These are phyloP conservation scores for Flaveria bidentis DNA, from an alignment of 129 eudicot genomes.

Conservation along the genomic window DNA sequence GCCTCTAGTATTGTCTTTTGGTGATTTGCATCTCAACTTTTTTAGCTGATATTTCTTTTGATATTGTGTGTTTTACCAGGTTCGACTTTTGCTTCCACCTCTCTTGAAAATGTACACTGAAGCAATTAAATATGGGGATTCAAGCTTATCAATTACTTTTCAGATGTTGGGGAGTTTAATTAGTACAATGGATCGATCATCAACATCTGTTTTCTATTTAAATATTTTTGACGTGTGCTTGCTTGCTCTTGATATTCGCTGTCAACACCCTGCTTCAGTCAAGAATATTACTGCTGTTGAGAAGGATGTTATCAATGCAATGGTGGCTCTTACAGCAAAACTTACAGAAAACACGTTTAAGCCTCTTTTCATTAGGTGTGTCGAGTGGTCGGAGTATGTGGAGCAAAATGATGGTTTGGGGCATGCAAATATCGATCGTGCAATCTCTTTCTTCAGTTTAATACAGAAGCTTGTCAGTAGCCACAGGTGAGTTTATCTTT, in stretches of 20 bases:
- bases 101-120: conserved; percentile 57
- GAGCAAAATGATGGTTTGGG: conserved; percentile 46
- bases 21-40: not conserved
- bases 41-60: not conserved
- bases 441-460: conserved; percentile 72
- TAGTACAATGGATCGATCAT: conserved; percentile 70
- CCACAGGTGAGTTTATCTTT: conserved; percentile 52
- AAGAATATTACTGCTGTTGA: conserved; percentile 60
- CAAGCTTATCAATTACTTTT: conserved; percentile 59
- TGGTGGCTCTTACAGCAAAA: conserved; percentile 64
- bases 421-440: conserved; percentile 47
- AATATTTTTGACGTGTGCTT: conserved; percentile 70
- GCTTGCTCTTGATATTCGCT: conserved; percentile 83
- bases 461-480: conserved; percentile 78
- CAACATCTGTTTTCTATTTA: conserved; percentile 58
- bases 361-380: conserved; percentile 85
- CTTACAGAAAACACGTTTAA: conserved; percentile 93
- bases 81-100: conserved; percentile 72
- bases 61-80: conserved; percentile 43
- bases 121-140: conserved; percentile 63
- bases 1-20: not conserved
- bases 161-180: conserved; percentile 71
- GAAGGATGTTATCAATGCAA: conserved; percentile 60
- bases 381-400: conserved; percentile 75
- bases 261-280: conserved; percentile 55